Evolutionary conservation across 2,329 filamentous ascomycete species (phyloP), one percentile per base, ranked within the genome.

Genomic region (Colletotrichum tropicale): DNA sequence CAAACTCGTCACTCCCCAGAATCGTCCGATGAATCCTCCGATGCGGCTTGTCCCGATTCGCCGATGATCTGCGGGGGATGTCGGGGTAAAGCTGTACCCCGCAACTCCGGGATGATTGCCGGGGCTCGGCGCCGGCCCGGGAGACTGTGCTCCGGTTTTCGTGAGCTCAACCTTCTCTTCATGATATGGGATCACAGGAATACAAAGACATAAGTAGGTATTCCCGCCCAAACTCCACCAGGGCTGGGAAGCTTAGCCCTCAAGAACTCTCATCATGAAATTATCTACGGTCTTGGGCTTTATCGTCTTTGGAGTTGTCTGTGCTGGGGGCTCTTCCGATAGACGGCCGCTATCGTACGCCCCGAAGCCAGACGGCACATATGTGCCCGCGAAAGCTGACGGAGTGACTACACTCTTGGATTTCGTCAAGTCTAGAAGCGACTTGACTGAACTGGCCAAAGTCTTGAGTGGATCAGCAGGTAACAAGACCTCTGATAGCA

Each of bases 31-130:
- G 10, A 61, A 26, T 66, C 30, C 16, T 52, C 61, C 30, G 65
- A 38, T 36, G 60, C 43, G 36, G 48, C 13, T n/a, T 48, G 28
- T 9, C 61, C 60, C 60, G 21, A 32, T 26, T 24, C 28, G 30
- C 62, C 48, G 38, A 64, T 32, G 67, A 71, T 66, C 52, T 38
- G 67, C 67, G 36, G 61, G 34, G 72, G 32, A 43, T 1, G 28
- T 34, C 43, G 48, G 62, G 43, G 21, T 26, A 26, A 36, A 28
- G 21, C 2, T 43, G 12, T 43, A 65, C 52, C 61, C 66, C 52
- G 71, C 67, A 55, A 18, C 28, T 38, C 67, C 67, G 61, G 67
- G 28, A 60, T 24, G 52, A 74, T 52, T 74, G 0, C 13, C 72
- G 67, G 66, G 13, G 26, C 15, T 56, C 30, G 30, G 38, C 32